Conservation (phyloP, 371 early-diverging fungal species). For the Circinella minor region DNA sequence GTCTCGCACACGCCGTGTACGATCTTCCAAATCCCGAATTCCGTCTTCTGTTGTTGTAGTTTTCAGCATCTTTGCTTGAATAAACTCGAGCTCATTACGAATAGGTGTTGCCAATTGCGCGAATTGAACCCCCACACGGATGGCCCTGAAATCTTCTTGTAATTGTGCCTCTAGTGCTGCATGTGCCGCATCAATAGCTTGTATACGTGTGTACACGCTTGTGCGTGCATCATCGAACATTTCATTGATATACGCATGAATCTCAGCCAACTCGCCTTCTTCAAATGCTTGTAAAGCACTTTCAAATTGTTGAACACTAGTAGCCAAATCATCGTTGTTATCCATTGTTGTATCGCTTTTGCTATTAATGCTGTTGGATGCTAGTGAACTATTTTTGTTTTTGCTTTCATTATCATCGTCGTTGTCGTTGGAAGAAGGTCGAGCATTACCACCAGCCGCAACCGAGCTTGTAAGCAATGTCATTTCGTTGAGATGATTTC, state of each 20-base stretch:
- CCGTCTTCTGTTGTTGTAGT: conserved; percentile 43
- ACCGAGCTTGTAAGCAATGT: conserved; percentile 15
- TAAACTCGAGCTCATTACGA: conserved; percentile 53
- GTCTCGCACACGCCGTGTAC: conserved; percentile 25
- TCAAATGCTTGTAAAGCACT: conserved; percentile 10
- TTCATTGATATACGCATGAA: conserved; percentile 12
- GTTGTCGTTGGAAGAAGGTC: background rate
- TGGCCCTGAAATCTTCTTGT: conserved; percentile 19
- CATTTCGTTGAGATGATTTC: conserved; percentile 27
- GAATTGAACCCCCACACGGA: conserved; percentile 18
- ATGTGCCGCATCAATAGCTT: conserved; percentile 35
- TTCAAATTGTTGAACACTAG: conserved; percentile 17
- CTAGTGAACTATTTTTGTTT: background rate
- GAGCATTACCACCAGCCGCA: background rate
- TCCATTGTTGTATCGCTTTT: conserved; percentile 4
- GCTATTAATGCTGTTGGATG: background rate
- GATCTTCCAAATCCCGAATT: conserved; percentile 40
- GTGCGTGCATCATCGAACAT: conserved; percentile 21
- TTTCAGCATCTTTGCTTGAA: conserved; percentile 53
- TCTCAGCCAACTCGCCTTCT: conserved; percentile 15
- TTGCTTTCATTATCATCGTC: background rate
- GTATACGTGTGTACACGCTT: conserved; percentile 22
- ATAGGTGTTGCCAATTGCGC: conserved; percentile 26
- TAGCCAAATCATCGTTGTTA: conserved; percentile 14
- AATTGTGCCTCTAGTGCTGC: conserved; percentile 28